Evolutionary conservation across 768 basidiomycete genomes (phyloP), one percentile per base, ranked within the genome.

Genomic region (Dentipellis sp.): DNA sequence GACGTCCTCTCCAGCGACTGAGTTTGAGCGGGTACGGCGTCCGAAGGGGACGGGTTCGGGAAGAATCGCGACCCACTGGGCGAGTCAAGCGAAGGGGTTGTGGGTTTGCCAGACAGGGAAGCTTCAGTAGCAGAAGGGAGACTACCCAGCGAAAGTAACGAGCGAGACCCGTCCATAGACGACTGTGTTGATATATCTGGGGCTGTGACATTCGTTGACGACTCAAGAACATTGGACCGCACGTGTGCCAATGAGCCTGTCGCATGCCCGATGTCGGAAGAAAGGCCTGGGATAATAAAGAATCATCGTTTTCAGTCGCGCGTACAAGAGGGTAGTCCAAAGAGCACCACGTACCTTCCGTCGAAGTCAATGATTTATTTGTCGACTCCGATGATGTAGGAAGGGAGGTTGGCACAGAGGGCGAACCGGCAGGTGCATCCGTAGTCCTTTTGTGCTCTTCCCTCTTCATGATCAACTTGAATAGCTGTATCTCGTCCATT

Each of bases 401-500:
- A 29, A 29, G 29, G 29, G 29, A 29, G 6, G 29, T 29, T 29
- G 29, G 29, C 6, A 29, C 29, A 29, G 29, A 29, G 12, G 42
- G 42, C 42, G 42, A 45, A n/a, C 19, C 42, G 8, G 11, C 42
- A 45, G 42, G n/a, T 8, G 19, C 19, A 45, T 45, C 42, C 7
- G 42, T 57, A 54, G 71, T 74, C 55, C 71, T 74, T 65, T 75
- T 77, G 56, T 76, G 73, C 58, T 88, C 82, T 62, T 88, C 88
- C 58, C 80, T 75, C 68, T 88, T 88, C 86, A 92, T 91, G 73
- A 91, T 74, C 62, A 90, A 62, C 61, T 84, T 86, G 78, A 92
- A 91, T 38, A 88, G 69, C 58, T 91, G 88, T 22, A 92, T 91
- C 70, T 92, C 90, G 65, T 92, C 89, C 57, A 92, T 68, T 12